Conservation (phyloP, 2,329 filamentous ascomycete species). For the Aspergillus spinulosporus region DNA sequence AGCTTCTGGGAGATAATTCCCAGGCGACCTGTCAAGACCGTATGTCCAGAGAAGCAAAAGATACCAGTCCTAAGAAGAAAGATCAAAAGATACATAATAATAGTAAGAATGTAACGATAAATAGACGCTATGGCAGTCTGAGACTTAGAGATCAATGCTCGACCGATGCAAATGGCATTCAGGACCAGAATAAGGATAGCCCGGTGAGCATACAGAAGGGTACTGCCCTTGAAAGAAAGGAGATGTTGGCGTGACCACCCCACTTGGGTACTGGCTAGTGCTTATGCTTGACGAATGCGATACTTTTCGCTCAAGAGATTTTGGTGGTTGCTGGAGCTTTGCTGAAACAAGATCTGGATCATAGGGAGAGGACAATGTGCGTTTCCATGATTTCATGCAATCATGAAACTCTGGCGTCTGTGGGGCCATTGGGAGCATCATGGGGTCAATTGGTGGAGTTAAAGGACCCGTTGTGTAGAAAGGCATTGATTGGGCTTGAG, state of each 20-base stretch:
- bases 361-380: conserved; percentile 31
- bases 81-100: neutral
- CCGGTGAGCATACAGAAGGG: conserved; percentile 31
- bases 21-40: too few relatives aligned
- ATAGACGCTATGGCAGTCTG: neutral
- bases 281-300: conserved; percentile 21
- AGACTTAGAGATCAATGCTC: conserved; percentile 27
- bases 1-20: too few relatives aligned
- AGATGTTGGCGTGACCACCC: conserved; percentile 25
- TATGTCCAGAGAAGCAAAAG: too few relatives aligned
- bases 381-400: conserved; percentile 16
- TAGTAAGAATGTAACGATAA: conserved; percentile 5
- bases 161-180: conserved; percentile 25
- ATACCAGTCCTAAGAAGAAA: conserved; percentile 8
- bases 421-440: conserved; percentile 27
- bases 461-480: conserved; percentile 32
- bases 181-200: conserved; percentile 30
- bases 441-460: conserved; percentile 26
- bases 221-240: conserved; percentile 28
- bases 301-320: conserved; percentile 21
- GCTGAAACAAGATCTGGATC: conserved; percentile 20
- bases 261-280: conserved; percentile 17
- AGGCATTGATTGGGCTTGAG: conserved; percentile 23
- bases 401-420: conserved; percentile 23
- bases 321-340: conserved; percentile 22